Conservation (phyloP, 2,329 filamentous ascomycete species). For the Zymoseptoria tritici region DNA sequence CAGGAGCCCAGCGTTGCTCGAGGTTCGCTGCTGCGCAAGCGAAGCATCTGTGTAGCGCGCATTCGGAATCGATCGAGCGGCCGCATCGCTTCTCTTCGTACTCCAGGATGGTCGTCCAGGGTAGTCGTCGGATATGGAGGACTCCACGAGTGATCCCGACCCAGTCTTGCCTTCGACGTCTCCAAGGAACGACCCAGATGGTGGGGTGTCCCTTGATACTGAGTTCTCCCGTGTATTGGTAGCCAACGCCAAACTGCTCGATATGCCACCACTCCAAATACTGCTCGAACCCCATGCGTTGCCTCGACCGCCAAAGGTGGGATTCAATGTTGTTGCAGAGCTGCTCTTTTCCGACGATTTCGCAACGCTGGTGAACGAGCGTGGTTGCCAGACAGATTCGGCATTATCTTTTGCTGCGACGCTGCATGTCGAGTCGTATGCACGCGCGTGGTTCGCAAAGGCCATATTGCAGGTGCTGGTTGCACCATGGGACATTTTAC, state of each 20-base stretch:
- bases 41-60: conserved; percentile 31
- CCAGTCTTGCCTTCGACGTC: conserved; percentile 53
- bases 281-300: conserved; percentile 22
- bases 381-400: conserved; percentile 13
- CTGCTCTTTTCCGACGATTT: conserved; percentile 14
- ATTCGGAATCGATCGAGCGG: conserved; percentile 24
- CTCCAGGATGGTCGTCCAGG: conserved; percentile 40
- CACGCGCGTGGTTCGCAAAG: conserved; percentile 16
- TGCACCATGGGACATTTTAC: conserved; percentile 24
- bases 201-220: conserved; percentile 19
- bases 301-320: conserved; percentile 5
- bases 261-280: conserved; percentile 24
- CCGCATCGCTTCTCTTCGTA: conserved; percentile 10
- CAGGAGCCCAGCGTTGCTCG: conserved; percentile 29
- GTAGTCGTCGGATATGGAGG: conserved; percentile 63
- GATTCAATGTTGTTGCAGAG: conserved; percentile 11
- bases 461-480: conserved; percentile 17
- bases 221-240: conserved; percentile 19
- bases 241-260: conserved; percentile 16
- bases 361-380: conserved; percentile 17
- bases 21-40: conserved; percentile 32
- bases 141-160: conserved; percentile 60
- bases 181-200: conserved; percentile 22
- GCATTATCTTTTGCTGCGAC: not conserved
- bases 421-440: not conserved